Base-by-base conservation (phyloP, 352 stramenopile genomes). In the Phytopythium kandeliae region DNA sequence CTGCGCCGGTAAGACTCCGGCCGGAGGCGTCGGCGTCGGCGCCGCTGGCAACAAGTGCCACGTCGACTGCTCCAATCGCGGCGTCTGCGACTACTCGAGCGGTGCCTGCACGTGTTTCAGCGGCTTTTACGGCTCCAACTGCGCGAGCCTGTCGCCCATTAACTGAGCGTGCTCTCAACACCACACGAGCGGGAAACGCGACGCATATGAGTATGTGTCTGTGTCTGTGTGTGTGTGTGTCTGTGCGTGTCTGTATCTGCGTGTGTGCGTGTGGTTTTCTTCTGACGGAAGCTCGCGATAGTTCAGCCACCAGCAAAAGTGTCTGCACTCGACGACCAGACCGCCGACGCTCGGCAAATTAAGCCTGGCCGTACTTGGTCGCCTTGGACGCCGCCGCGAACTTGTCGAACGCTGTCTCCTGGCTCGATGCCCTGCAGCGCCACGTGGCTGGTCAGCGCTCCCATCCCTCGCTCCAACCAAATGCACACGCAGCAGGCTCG, bases 101-200 rank as follows among this genome's bases (percentile, higher is more conserved):
- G 84, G 81, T 31, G 65, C 67, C 3, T 94, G 81, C 63, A 48
- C 56, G 38, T 92, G 85, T 68, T 93, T 85, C 45, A 45, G 60
- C 5, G 80, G 85, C 15, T 92, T 86, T 53, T 89, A 85, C 51
- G 77, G 79, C n/a, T 86, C 79, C 51, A 87, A 87, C 54, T 89
- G 79, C 60, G 74, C 77, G 3, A 88, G 77, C 46, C 62, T 82
- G 22, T 88, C 74, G 3, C 79, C 78, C 0, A 56, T 87, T 31
- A 31, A n/a, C 0, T 51, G 45, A 51, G 28, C 28, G 26, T n/a
- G n/a, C n/a, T n/a, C n/a, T n/a, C n/a, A n/a, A n/a, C n/a, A n/a
- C n/a, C n/a, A n/a, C n/a, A n/a, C n/a, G n/a, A n/a, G n/a, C n/a
- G n/a, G n/a, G n/a, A n/a, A n/a, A n/a, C n/a, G n/a, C n/a, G n/a